Conservation (phyloP, 225 moss, liverwort and hornwort species). For the Thuidium tamariscinum region DNA sequence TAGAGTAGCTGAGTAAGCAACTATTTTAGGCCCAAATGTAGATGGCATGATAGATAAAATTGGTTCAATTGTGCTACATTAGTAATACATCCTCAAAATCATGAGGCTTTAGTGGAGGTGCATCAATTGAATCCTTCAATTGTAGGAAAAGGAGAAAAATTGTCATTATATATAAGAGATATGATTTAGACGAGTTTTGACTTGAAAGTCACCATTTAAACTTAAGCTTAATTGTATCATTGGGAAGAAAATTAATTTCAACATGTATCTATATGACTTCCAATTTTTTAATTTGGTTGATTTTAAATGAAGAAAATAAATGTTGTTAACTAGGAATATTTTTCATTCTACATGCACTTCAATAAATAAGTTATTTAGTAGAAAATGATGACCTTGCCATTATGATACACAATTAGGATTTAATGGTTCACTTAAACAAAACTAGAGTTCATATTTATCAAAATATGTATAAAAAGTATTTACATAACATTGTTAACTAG, state of each 20-base stretch:
- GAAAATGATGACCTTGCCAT: too few relatives aligned
- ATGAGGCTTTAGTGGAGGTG: background rate
- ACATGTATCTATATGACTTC: background rate
- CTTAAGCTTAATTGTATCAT: too few relatives aligned
- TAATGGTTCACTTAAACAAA: background rate
- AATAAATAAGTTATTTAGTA: background rate
- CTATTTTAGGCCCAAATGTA: background rate
- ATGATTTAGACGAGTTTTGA: background rate
- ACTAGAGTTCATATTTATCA: background rate
- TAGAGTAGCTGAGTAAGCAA: rapidly evolving
- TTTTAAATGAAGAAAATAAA: background rate
- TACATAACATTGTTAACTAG: background rate
- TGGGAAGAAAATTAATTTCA: too few relatives aligned
- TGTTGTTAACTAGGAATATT: background rate
- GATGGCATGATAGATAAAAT: background rate
- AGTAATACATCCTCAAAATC: rapidly evolving
- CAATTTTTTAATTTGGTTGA: too few relatives aligned
- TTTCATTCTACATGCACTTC: too few relatives aligned
- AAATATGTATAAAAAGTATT: background rate
- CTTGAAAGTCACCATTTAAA: background rate
- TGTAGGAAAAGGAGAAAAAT: background rate
- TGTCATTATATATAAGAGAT: background rate
- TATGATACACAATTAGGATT: background rate
- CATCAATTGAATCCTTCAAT: background rate
- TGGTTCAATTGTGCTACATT: too few relatives aligned